Evolutionary conservation across 768 basidiomycete genomes (phyloP).

Genomic region (Leccinum incarnatum): DNA sequence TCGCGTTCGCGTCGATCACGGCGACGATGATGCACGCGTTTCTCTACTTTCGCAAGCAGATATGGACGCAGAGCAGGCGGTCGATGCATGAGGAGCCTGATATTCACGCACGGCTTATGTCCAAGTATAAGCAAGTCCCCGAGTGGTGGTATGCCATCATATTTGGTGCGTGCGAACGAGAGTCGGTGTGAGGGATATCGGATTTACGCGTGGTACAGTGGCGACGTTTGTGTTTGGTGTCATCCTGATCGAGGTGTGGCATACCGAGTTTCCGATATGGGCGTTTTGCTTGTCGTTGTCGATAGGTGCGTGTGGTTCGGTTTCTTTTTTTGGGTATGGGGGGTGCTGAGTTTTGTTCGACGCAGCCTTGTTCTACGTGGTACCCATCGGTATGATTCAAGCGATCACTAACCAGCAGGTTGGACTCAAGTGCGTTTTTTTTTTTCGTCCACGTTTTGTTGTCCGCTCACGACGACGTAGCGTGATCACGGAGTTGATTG

Average conservation of each 20-base stretch:
- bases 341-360: background rate
- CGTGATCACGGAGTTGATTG: constrained; percentile 72
- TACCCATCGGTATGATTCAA: constrained; percentile 76
- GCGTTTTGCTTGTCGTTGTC: constrained; percentile 38
- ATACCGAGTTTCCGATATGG: constrained; percentile 46
- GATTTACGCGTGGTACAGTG: constrained; percentile 21
- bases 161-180: constrained; percentile 20
- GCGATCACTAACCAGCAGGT: constrained; percentile 81
- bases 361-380: constrained; percentile 54
- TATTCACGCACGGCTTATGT: constrained; percentile 61
- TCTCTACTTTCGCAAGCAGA: constrained; percentile 77
- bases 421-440: constrained; percentile 40
- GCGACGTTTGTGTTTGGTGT: constrained; percentile 58
- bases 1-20: constrained; percentile 80
- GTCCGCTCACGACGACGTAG: constrained; percentile 11
- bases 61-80: constrained; percentile 66
- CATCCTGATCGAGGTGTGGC: constrained; percentile 60
- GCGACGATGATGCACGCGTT: constrained; percentile 70
- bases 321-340: constrained; percentile 6
- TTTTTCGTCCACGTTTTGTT: background rate
- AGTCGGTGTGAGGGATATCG: background rate
- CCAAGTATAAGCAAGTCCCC: constrained; percentile 54
- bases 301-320: constrained; percentile 13
- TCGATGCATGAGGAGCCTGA: constrained; percentile 79
- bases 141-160: constrained; percentile 54